Conservation (phyloP, 805 yeast species). For the Teunomyces barrocoloradensis region DNA sequence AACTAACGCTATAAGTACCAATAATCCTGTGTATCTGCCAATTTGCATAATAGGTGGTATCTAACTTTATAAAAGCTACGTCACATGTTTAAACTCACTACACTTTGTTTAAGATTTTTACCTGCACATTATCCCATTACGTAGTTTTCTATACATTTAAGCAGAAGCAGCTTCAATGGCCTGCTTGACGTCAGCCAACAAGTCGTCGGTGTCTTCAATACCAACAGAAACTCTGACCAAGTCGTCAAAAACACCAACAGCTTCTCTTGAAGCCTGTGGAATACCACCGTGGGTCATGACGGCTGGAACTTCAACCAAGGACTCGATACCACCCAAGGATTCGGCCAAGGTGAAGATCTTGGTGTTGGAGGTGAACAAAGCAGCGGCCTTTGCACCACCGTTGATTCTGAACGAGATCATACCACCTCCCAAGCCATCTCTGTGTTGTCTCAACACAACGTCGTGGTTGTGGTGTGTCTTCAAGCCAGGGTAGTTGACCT, state of each 20-base stretch:
- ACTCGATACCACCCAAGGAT: conserved; percentile 88
- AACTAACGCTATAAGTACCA: background rate
- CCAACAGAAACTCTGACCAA: conserved; percentile 55
- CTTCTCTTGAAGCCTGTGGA: conserved; percentile 73
- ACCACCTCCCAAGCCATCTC: conserved; percentile 87
- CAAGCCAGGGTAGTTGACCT: conserved; percentile 84
- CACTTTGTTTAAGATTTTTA: background rate
- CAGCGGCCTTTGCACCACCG: conserved; percentile 78
- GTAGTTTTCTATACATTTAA: conserved; percentile 6
- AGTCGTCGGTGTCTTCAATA: conserved; percentile 30
- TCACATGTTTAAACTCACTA: too few species aligned
- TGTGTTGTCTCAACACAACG: conserved; percentile 71
- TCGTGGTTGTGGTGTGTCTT: conserved; percentile 59
- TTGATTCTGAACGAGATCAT: conserved; percentile 84
- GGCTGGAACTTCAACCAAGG: conserved; percentile 84
- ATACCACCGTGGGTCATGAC: conserved; percentile 92
- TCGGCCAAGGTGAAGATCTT: conserved; percentile 83
- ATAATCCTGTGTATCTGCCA: background rate
- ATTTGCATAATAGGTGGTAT: too few species aligned
- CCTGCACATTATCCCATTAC: background rate
- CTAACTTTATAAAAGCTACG: too few species aligned
- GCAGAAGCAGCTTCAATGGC: conserved; percentile 48
- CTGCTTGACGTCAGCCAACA: conserved; percentile 45
- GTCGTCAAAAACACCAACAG: conserved; percentile 78
- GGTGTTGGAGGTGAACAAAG: conserved; percentile 69